phyloP scores from a whole-genome alignment of 495 filamentous ascomycete species.

The Bacidia rubella region DNA sequence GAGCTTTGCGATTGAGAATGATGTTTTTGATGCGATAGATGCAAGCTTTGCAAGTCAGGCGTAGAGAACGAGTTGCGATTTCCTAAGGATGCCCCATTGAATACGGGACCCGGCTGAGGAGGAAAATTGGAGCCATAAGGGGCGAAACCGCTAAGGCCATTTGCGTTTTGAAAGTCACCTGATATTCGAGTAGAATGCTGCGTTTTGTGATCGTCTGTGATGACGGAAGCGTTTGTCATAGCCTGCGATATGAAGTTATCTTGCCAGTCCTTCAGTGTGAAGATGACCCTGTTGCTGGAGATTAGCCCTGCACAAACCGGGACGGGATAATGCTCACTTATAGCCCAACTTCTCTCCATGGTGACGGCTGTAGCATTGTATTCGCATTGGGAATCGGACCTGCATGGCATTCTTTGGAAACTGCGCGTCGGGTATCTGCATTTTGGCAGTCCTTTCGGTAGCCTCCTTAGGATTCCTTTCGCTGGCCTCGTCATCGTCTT shows the following conservation, averaged over 20 bases:
- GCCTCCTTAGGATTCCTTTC: slow-evolving; percentile 25
- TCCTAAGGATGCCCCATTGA: slow-evolving; percentile 17
- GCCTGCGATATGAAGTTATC: slow-evolving; percentile 66
- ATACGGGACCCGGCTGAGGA: slow-evolving; percentile 27
- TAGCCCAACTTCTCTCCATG: slow-evolving; percentile 80
- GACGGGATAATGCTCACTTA: not conserved
- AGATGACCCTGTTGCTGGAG: slow-evolving; percentile 53
- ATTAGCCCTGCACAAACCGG: not conserved
- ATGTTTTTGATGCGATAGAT: slow-evolving; percentile 30
- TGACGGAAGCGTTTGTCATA: slow-evolving; percentile 79
- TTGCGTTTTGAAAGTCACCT: slow-evolving; percentile 19
- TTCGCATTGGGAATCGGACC: slow-evolving; percentile 81
- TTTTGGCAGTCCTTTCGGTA: no score
- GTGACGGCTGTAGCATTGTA: slow-evolving; percentile 92
- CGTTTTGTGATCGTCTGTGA: slow-evolving; percentile 95
- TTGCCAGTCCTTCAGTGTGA: slow-evolving; percentile 72
- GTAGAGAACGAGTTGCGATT: slow-evolving; percentile 27
- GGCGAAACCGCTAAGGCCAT: slow-evolving; percentile 30
- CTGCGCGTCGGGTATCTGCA: no score
- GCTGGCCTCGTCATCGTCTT: slow-evolving; percentile 3
- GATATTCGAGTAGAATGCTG: slow-evolving; percentile 22
- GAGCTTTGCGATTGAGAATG: slow-evolving; percentile 26
- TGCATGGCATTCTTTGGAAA: slow-evolving; percentile 51
- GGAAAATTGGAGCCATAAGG: slow-evolving; percentile 35
- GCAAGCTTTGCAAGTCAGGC: slow-evolving; percentile 41